Conservation (phyloP, 202 grass and related monocot genomes). For the Dendrocalamus latiflorus region DNA sequence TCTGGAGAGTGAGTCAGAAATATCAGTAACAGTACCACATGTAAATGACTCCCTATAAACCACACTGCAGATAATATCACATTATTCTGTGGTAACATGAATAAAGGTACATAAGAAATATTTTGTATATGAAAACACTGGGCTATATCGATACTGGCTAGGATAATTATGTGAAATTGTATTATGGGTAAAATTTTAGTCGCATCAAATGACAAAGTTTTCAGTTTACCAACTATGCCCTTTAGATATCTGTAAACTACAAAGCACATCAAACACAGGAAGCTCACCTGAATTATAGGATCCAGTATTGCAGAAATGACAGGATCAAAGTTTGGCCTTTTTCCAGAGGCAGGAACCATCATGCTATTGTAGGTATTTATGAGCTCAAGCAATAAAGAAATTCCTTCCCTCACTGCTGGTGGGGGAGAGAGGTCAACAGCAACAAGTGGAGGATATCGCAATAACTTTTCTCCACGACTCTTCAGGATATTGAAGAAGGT, state of each 20-base stretch:
- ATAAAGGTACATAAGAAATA: not conserved
- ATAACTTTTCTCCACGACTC: conserved; percentile 77
- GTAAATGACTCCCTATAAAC: conserved; percentile 2
- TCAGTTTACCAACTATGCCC: not conserved
- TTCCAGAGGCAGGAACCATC: conserved; percentile 92
- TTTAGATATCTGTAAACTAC: conserved; percentile 2
- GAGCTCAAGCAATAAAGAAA: conserved; percentile 87
- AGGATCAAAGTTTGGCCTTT: conserved; percentile 75
- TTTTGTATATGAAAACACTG: not conserved
- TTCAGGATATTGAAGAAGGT: conserved; percentile 96
- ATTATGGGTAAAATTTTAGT: not conserved
- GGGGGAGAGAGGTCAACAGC: conserved; percentile 82
- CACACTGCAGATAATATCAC: not conserved
- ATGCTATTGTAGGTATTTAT: conserved; percentile 90
- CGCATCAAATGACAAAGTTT: not conserved
- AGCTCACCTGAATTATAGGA: conserved; percentile 89
- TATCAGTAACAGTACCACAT: conserved; percentile 15
- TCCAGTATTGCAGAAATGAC: conserved; percentile 91
- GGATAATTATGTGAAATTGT: not conserved
- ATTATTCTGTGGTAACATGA: conserved; percentile 12
- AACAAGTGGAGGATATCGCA: conserved; percentile 88
- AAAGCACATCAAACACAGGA: conserved; percentile 2
- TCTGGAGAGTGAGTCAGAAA: conserved; percentile 43
- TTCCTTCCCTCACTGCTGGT: conserved; percentile 74
- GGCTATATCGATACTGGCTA: not conserved